Conservation (phyloP, 2,329 filamentous ascomycete genomes). For the Ophiostoma sp. region DNA sequence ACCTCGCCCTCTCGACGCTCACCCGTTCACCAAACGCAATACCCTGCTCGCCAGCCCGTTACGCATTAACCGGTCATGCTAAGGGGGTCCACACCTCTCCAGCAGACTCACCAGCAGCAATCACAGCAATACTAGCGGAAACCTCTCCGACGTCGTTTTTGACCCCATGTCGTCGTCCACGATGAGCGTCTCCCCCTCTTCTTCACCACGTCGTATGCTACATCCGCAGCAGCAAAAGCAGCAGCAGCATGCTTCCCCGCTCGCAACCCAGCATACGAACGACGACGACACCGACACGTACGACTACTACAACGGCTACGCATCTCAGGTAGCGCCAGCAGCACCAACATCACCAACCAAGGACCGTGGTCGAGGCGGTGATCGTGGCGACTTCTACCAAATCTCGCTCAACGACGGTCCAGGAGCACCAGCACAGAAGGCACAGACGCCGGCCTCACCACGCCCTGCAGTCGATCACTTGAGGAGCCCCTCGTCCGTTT, state of each 20-base stretch:
- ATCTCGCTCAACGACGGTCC: slow-evolving; percentile 19
- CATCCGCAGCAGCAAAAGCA: slow-evolving; percentile 23
- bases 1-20: neutral
- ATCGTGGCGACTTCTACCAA: slow-evolving; percentile 20
- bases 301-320: slow-evolving; percentile 15
- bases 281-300: slow-evolving; percentile 4
- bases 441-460: neutral
- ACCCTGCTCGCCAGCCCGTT: slow-evolving; percentile 20
- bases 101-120: neutral
- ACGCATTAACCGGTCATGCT: slow-evolving; percentile 44
- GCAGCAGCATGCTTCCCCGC: slow-evolving; percentile 22
- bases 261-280: slow-evolving; percentile 9
- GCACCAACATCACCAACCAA: slow-evolving; percentile 4
- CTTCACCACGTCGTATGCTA: slow-evolving; percentile 26
- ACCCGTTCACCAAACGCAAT: neutral
- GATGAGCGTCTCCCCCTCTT: slow-evolving; percentile 24
- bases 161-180: slow-evolving; percentile 7
- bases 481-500: neutral
- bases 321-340: neutral
- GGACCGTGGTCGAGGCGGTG: slow-evolving; percentile 3
- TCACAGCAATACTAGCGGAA: neutral
- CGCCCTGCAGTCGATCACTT: slow-evolving; percentile 5
- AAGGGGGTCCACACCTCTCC: slow-evolving; percentile 32
- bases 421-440: neutral
- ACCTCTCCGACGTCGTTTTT: neutral